Evolutionary conservation across 129 eudicot genomes (phyloP).

Genomic region (Centella asiatica): DNA sequence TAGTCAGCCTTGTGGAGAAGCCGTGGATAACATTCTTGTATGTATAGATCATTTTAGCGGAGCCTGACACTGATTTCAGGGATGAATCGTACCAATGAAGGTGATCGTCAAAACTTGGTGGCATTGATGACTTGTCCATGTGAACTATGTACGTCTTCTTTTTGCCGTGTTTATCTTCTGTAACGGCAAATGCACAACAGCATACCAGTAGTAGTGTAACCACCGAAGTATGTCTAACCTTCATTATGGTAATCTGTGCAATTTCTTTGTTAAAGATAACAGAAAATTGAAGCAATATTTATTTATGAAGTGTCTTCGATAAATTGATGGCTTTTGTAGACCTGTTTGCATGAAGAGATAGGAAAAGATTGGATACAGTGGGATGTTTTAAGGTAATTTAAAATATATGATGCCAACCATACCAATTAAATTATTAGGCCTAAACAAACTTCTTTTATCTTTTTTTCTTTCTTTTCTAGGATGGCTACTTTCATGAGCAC

Average conservation of each 20-base stretch:
- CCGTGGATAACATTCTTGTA: slow-evolving; percentile 66
- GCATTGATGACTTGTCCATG: slow-evolving; percentile 64
- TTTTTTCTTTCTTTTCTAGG: too few relatives aligned
- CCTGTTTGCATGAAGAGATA: too few relatives aligned
- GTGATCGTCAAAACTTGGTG: slow-evolving; percentile 41
- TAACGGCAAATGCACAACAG: slow-evolving; percentile 20
- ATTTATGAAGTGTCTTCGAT: too few relatives aligned
- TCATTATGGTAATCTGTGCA: slow-evolving; percentile 11
- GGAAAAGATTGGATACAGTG: too few relatives aligned
- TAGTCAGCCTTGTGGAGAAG: slow-evolving; percentile 44
- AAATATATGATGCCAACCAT: too few relatives aligned
- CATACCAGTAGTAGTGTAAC: slow-evolving; percentile 22
- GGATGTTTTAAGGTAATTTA: too few relatives aligned
- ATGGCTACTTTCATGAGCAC: too few relatives aligned
- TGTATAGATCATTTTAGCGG: slow-evolving; percentile 46
- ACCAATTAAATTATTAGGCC: too few relatives aligned
- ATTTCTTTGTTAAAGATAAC: too few relatives aligned
- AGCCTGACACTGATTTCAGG: slow-evolving; percentile 37
- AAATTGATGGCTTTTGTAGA: too few relatives aligned
- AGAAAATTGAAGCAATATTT: too few relatives aligned
- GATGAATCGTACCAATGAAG: slow-evolving; percentile 56
- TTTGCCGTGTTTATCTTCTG: slow-evolving; percentile 16
- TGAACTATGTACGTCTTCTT: slow-evolving; percentile 56
- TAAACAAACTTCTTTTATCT: too few relatives aligned
- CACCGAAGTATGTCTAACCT: slow-evolving; percentile 19